Base-by-base conservation (phyloP, 1,284 basidiomycete genomes). In the Volvariella volvacea region DNA sequence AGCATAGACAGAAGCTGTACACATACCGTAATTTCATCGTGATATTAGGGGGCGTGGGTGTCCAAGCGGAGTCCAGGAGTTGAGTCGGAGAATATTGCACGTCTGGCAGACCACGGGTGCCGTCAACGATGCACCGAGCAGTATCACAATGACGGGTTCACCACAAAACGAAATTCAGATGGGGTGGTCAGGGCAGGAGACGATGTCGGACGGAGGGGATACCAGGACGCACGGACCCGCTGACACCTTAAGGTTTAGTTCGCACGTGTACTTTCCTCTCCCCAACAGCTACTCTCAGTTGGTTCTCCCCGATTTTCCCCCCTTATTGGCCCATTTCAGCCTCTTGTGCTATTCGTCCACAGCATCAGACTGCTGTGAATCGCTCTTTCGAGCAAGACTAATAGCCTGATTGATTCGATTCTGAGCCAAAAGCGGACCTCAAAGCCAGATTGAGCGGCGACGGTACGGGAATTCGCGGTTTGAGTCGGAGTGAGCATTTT, bases 401-500 rank as follows among this genome's bases (percentile, higher is more conserved):
- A 20, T 16, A 20, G n/a, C 34, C 22, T 14, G 34, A 39, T 43
- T 47, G 42, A 39, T 40, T 47, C 17, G 33, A 31, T 39, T 43
- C 15, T 32, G 34, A 16, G 34, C 34, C 34, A 36, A 44, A 45
- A 59, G 55, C 57, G 54, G 58, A 59, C 56, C 50, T 59, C 57
- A 54, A 52, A 60, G 49, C 45, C 53, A 57, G 54, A 65, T 64
- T 65, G 62, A 67, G 66, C 67, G 57, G 52, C 60, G 62, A 57
- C 58, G 54, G 54, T 52, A 63, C 64, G 58, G 63, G 62, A 63
- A 55, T 59, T 52, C 51, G 48, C 45, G 41, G 14, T 46, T 66
- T 66, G 54, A 68, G 57, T 67, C 66, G 66, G 66, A 69, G 66
- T 67, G 63, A 64, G 64, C 57, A 52, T 59, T 60, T 61, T 60